A percentile compares a stretch with the other conserved stretches of the same genome.
Evolutionary conservation across 2,329 filamentous ascomycete species (phyloP).

Genomic region (Xylariomycetidae sp.): DNA sequence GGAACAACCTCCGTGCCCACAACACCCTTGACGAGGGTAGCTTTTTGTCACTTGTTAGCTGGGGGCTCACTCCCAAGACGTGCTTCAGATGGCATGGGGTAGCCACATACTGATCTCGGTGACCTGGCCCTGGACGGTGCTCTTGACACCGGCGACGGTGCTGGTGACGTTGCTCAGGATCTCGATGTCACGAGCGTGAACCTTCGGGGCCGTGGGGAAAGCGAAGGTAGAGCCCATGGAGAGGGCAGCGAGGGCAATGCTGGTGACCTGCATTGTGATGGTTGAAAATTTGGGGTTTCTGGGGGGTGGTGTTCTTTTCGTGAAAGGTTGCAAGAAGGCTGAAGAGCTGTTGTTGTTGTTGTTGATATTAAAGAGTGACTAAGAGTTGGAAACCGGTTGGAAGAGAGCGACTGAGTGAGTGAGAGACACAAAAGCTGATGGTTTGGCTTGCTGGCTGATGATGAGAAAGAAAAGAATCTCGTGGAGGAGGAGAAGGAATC

Average conservation of each 20-base stretch:
- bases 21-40: slow-evolving; percentile 4
- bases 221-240: slow-evolving; percentile 27
- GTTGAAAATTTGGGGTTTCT: slow-evolving; percentile 3
- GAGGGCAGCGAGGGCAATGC: slow-evolving; percentile 24
- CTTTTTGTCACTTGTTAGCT: no score
- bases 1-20: slow-evolving; percentile 10
- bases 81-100: no score
- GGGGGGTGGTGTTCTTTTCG: slow-evolving; percentile 1
- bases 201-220: slow-evolving; percentile 14
- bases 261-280: slow-evolving; percentile 29
- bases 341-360: background rate
- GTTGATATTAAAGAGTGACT: slow-evolving; percentile 11
- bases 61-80: no score
- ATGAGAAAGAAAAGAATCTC: slow-evolving; percentile 1
- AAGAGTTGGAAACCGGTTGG: slow-evolving; percentile 7
- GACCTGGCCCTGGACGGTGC: slow-evolving; percentile 15
- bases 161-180: slow-evolving; percentile 10
- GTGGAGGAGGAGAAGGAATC: no score
- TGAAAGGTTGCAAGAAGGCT: slow-evolving; percentile 1
- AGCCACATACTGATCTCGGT: slow-evolving; percentile 13
- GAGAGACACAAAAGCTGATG: no score
- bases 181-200: slow-evolving; percentile 8
- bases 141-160: slow-evolving; percentile 14
- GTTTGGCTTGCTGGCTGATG: slow-evolving; percentile 1
- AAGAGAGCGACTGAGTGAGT: slow-evolving; percentile 9